These are phyloP conservation scores for Fraxinus anomala DNA, from an alignment of 257 asterid genomes.

Conservation along the genomic window DNA sequence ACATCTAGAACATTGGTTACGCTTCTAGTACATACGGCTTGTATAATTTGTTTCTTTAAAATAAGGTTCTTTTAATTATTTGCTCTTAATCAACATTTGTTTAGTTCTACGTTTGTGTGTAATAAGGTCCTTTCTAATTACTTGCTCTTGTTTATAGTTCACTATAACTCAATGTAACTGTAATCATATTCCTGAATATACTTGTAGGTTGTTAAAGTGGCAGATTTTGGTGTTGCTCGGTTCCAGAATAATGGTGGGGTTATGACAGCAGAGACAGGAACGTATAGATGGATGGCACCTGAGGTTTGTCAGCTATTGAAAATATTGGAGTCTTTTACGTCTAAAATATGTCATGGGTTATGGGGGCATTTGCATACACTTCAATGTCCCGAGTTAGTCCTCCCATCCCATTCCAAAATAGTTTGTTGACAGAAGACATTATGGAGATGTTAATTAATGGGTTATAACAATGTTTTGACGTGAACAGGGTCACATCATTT, in stretches of 20 bases:
- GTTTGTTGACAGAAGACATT: background rate
- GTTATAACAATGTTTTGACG: background rate
- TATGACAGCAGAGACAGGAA: slow-evolving; percentile 99
- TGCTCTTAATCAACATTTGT: background rate
- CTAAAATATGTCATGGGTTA: background rate
- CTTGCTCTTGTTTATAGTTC: background rate
- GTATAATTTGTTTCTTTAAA: background rate
- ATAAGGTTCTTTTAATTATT: background rate
- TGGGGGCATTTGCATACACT: background rate
- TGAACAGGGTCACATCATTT: background rate
- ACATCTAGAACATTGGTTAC: background rate
- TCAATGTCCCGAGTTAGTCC: background rate
- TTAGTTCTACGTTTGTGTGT: background rate
- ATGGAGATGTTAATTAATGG: background rate
- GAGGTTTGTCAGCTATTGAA: slow-evolving; percentile 55
- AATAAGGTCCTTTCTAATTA: background rate
- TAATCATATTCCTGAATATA: background rate
- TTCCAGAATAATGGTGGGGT: slow-evolving; percentile 87
- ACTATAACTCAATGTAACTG: background rate
- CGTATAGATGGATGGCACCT: slow-evolving; percentile 99
- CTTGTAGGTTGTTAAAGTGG: slow-evolving; percentile 87
- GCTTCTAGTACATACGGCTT: background rate
- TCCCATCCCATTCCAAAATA: background rate
- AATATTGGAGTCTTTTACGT: slow-evolving; percentile 8
- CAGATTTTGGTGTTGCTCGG: slow-evolving; percentile 97